Conservation (phyloP, 768 basidiomycete species). For the Gelatoporia subvermispora region DNA sequence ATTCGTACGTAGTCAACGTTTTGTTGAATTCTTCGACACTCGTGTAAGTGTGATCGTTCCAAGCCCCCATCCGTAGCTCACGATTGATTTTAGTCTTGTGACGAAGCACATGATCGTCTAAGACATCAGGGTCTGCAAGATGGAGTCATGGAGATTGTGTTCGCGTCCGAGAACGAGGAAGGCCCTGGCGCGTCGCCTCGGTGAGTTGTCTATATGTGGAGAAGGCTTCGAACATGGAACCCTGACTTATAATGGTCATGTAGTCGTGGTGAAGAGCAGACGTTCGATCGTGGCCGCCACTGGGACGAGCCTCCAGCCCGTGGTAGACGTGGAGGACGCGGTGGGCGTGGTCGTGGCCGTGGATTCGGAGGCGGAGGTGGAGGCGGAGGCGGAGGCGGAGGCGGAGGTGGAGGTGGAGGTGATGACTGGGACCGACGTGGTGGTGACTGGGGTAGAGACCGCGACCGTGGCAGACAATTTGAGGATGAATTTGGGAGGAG, state of each 20-base stretch:
- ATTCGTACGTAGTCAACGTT: conserved; percentile 59
- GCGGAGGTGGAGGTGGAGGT: conserved; percentile 20
- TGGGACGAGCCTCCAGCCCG: conserved; percentile 36
- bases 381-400: conserved; percentile 29
- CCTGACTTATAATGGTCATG: conserved; percentile 12
- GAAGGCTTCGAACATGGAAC: neutral
- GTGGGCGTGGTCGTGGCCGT: conserved; percentile 30
- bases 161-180: conserved; percentile 72
- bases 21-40: conserved; percentile 93
- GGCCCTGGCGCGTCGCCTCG: conserved; percentile 39
- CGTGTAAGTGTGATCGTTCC: conserved; percentile 43
- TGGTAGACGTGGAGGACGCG: conserved; percentile 25
- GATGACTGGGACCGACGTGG: conserved; percentile 46
- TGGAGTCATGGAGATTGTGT: conserved; percentile 83
- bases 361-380: conserved; percentile 34
- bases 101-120: conserved; percentile 74
- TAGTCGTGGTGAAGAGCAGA: conserved; percentile 25
- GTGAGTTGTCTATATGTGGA: conserved; percentile 19
- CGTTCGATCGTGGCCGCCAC: conserved; percentile 26
- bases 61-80: neutral
- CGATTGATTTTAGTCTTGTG: conserved; percentile 51
- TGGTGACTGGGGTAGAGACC: conserved; percentile 26
- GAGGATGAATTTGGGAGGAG: conserved; percentile 23
- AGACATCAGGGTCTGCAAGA: conserved; percentile 76
- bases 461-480: conserved; percentile 12